Evolutionary conservation across 352 stramenopile species (phyloP), one percentile per base, ranked within the genome.

Genomic region (Peronosclerospora sorghi): DNA sequence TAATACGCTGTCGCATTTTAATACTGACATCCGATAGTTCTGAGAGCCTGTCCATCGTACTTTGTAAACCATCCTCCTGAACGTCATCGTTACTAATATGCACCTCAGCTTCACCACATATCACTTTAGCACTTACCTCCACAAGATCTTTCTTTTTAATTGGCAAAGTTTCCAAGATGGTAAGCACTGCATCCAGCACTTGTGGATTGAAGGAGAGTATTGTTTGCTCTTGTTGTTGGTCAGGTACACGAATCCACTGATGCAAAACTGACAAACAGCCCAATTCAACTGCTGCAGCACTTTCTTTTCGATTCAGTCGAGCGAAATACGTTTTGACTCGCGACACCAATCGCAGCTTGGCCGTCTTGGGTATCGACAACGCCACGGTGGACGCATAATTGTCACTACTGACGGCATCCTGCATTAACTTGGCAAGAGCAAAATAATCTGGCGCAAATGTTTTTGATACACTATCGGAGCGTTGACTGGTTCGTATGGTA

Each of bases 331-430:
- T 60, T 47, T 89, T 92, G 8, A 86, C 70, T 1, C 51, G 56
- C 2, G 76, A 84, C 17, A 89, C 68, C 8, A 89, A 43, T 3
- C 79, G 61, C 42, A 92, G 40, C 27, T 78, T 80, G 12, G 68
- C 73, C 0, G 76, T 89, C 32, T 89, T 92, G 2, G 79, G 73
- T 32, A 88, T 88, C 14, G 64, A 63, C 19, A 88, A 41, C 13
- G 78, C 57, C 10, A 86, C 76, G 0, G 72, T 86, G 10, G 73
- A 88, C 8, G 79, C 76, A 41, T 89, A 89, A 35, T 85, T 72
- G 48, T 92, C 79, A 45, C 68, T 68, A 19, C 54, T 76, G 1
- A 68, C 73, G 1, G 79, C 79, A 40, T 83, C 62, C 5, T 59
- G 18, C 79, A 92, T 92, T 13, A 73, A 50, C 27, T 84, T 76